Evolutionary conservation across 768 basidiomycete genomes (phyloP).

Genomic region (Strobilomyces echinocephalus): DNA sequence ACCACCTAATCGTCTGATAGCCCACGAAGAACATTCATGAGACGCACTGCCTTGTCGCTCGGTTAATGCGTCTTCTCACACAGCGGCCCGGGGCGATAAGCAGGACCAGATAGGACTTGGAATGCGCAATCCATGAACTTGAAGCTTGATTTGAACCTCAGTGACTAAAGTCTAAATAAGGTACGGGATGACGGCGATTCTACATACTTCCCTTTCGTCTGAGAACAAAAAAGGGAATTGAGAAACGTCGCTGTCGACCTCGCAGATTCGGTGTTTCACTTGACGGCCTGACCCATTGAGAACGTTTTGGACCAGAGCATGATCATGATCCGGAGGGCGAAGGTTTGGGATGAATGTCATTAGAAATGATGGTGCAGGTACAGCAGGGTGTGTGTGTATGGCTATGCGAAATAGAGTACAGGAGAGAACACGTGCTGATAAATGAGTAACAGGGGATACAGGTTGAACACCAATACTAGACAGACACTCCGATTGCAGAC

Average conservation of each 20-base stretch:
- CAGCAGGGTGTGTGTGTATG: constrained; percentile 15
- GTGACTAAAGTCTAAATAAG: constrained; percentile 24
- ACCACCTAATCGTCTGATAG: constrained; percentile 5
- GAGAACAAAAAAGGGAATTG: constrained; percentile 6
- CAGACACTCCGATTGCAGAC: constrained; percentile 21
- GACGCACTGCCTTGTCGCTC: constrained; percentile 20
- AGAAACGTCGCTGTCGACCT: neutral
- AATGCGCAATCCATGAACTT: constrained; percentile 5
- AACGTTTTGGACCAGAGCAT: neutral
- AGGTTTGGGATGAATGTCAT: constrained; percentile 8
- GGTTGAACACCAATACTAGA: constrained; percentile 4
- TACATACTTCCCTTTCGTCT: constrained; percentile 13
- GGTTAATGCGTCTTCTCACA: constrained; percentile 13
- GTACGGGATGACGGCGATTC: neutral
- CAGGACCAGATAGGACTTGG: constrained; percentile 2
- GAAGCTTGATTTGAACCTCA: constrained; percentile 16
- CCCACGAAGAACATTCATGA: constrained; percentile 20
- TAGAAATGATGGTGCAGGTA: constrained; percentile 20
- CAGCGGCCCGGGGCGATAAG: constrained; percentile 13
- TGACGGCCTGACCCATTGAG: constrained; percentile 6
- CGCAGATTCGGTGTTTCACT: constrained; percentile 3
- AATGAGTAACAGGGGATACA: constrained; percentile 10
- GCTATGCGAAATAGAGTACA: constrained; percentile 22
- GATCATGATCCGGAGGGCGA: neutral
- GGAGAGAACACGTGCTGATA: constrained; percentile 13